Base-by-base conservation (phyloP, 208 protist genomes). In the Leishmania amazonensis region DNA sequence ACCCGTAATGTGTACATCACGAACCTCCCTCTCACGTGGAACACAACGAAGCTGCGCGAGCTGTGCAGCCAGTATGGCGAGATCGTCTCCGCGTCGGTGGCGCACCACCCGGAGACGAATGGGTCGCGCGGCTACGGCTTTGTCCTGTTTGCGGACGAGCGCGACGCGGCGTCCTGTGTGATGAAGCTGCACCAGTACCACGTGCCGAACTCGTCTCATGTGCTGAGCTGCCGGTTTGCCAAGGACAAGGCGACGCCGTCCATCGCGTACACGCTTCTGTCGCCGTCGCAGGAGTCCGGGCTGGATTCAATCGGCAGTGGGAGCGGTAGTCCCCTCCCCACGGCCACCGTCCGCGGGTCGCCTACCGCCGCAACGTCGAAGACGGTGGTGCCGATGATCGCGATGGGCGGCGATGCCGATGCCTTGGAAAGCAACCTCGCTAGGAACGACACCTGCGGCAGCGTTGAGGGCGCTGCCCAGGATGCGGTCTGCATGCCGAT, bases 121-220 rank as follows among this genome's bases (percentile, higher is more conserved):
- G 85, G 87, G 67, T 88, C 85, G 2, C 82, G 85, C 19, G 89
- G 87, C 42, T 95, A 92, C 81, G 91, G 91, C 60, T 95, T 95
- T 89, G 91, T 95, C 5, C 80, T 95, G 62, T 93, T 93, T 67
- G 86, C 83, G 42, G 81, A 88, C 21, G 85, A 80, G 60, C 80
- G 80, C 62, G 82, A 88, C 49, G 91, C 91, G 7, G 81, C 81
- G 21, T 58, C 78, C 67, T 95, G 91, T 65, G 83, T 95, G 54
- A 21, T 54, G 4, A 62, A 60, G 31, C 80, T 95, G 38, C 64
- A 85, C 49, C 71, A 76, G 17, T 51, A 53, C 38, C 42, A 51
- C 81, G 75, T 83, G 35, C 75, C 84, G 42, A 42, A 62, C 78
- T 78, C 89, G 58, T 75, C 79, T 17, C 42, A 83, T 38, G 74